A percentile compares a stretch with the other conserved stretches of the same genome.
Evolutionary conservation across 2,329 filamentous ascomycete genomes (phyloP).

Genomic region (Hypomyces perniciosus): DNA sequence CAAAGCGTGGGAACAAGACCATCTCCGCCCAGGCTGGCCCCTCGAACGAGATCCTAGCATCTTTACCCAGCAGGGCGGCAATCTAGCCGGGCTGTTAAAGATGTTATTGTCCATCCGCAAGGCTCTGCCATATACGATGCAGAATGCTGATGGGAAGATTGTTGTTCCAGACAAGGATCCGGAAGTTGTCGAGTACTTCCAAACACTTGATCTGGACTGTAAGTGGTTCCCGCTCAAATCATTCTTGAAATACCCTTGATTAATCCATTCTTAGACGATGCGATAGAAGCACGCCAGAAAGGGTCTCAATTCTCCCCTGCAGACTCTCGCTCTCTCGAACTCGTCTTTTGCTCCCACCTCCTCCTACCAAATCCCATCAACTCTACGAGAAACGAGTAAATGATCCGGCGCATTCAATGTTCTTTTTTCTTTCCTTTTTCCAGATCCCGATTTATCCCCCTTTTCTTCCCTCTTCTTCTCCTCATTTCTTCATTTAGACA

Average conservation of each 20-base stretch:
- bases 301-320: slow-evolving; percentile 45
- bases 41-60: slow-evolving; percentile 49
- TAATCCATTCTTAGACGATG: slow-evolving; percentile 23
- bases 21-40: slow-evolving; percentile 55
- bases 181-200: slow-evolving; percentile 46
- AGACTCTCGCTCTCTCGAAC: slow-evolving; percentile 45
- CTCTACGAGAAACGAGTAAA: slow-evolving; percentile 9
- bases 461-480: no score
- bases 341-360: slow-evolving; percentile 44
- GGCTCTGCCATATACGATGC: slow-evolving; percentile 48
- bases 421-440: background rate
- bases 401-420: background rate
- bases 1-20: slow-evolving; percentile 60
- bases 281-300: slow-evolving; percentile 39
- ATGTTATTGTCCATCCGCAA: slow-evolving; percentile 58
- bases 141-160: slow-evolving; percentile 43
- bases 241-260: background rate
- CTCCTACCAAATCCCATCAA: slow-evolving; percentile 32
- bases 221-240: slow-evolving; percentile 25
- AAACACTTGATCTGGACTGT: slow-evolving; percentile 53
- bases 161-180: slow-evolving; percentile 42
- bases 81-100: slow-evolving; percentile 51
- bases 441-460: background rate
- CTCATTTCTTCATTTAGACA: background rate
- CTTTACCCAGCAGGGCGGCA: slow-evolving; percentile 54